Base-by-base conservation (phyloP, 73 alveolate species). In the Breviolum minutum region DNA sequence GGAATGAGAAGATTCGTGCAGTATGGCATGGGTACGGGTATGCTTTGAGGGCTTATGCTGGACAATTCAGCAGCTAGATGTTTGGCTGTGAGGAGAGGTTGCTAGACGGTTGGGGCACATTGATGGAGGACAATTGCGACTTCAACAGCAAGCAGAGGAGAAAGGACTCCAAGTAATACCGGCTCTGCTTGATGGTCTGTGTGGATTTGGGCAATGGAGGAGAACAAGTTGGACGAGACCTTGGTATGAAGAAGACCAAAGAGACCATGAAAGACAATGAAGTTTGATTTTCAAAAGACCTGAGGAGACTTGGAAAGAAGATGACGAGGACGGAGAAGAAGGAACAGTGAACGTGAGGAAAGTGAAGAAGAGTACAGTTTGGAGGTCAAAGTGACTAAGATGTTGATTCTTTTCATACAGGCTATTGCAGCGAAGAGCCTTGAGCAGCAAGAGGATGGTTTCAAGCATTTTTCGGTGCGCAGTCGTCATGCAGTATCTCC, bases 351-450 rank as follows among this genome's bases (percentile, higher is more conserved):
- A 76, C 2, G 85, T n/a, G 60, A 22, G 85, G 29, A 76, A 27
- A n/a, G 62, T n/a, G 13, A 24, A 76, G 62, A 24, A 76, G 85
- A n/a, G 3, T 1, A 8, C 5, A 12, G 20, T 0, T 40, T 40
- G 54, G 54, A 40, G 22, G 5, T 8, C 6, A 76, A 17, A 22
- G 7, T 76, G 85, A 76, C 10, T 2, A n/a, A 9, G 85, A 19
- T 0, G 60, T 7, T 22, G 60, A 7, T 76, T 8, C 20, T 76
- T 12, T 2, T 76, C 62, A 2, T 24, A 48, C 8, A 76, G 20
- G 85, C 85, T 76, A 24, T 76, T 48, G 85, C 85, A 8, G 85
- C 62, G 20, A 9, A n/a, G 85, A 76, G 85, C 85, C 85, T 76
- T 76, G 85, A 76, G 85, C 62, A 14, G 62, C 32, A 6, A 48